Base-by-base conservation (phyloP, 23 red algal species). In the Gracilaria gracilis region DNA sequence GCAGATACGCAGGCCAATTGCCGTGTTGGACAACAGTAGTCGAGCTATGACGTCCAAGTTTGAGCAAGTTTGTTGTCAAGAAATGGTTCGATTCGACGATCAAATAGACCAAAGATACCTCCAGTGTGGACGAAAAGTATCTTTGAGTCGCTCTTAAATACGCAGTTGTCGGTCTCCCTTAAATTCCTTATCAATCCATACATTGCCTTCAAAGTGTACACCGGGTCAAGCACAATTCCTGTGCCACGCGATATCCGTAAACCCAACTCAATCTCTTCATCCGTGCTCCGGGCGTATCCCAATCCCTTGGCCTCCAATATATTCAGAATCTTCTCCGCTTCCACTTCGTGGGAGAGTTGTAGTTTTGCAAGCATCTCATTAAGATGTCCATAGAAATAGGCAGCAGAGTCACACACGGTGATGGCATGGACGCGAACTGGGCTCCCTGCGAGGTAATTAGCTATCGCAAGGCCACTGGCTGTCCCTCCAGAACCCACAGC, bases 71-170 rank as follows among this genome's bases (percentile, higher is more conserved):
- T 38, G 39, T 34, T 49, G 58, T 90, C 76, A 36, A 90, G 57
- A 90, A 69, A 81, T 20, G 87, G 87, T 59, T 90, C 87, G 32
- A 90, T 80, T 8, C 87, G 71, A 28, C 87, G 29, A 80, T 86
- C 93, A 51, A 91, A 88, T 55, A 95, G 50, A 21, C 93, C 86
- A 62, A 88, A 88, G 9, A 91, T 85, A 21, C 93, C 93, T 14
- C 93, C 93, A 17, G 93, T 95, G 79, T 95, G 93, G 3, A 95
- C 27, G 67, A 95, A 95, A 21, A 95, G 70, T 35, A 95, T 73
- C 33, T 49, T 66, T 6, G 80, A 23, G 20, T 65, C 53, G 16
- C n/a, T 28, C 34, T 40, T 19, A 80, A 90, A 66, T n/a, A 44
- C 31, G 24, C 46, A 27, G 27, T 77, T 29, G 5, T 34, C 57